Evolutionary conservation across 2,329 filamentous ascomycete species (phyloP).

Genomic region (Ophiocordyceps robertsii): DNA sequence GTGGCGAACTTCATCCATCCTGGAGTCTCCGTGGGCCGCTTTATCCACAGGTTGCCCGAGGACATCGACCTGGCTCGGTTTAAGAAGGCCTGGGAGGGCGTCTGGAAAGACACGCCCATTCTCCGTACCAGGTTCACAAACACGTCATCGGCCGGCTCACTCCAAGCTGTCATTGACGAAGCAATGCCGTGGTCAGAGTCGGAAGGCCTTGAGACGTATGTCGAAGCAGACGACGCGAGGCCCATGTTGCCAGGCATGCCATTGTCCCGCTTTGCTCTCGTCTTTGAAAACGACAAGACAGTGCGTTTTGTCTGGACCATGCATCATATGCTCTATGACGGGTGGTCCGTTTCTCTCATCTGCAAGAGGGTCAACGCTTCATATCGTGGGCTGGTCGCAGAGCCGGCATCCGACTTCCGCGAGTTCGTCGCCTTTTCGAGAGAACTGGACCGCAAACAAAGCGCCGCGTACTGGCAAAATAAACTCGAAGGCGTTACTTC

Average conservation of each 20-base stretch:
- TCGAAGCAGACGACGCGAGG: background rate
- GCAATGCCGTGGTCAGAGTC: background rate
- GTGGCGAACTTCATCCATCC: constrained; percentile 1
- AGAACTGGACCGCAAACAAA: background rate
- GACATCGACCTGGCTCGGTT: constrained; percentile 11
- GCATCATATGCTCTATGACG: constrained; percentile 12
- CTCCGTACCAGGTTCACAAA: constrained; percentile 1
- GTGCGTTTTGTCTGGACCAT: constrained; percentile 7
- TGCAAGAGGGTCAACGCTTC: background rate
- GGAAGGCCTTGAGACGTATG: background rate
- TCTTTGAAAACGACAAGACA: background rate
- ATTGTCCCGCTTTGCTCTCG: background rate
- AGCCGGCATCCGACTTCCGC: constrained; percentile 1
- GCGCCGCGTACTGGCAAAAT: background rate
- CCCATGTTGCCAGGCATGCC: background rate
- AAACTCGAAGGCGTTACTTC: background rate
- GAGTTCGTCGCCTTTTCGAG: constrained; percentile 2
- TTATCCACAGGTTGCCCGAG: background rate
- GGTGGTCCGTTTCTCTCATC: constrained; percentile 5
- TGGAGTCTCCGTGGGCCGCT: background rate
- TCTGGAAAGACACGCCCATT: background rate
- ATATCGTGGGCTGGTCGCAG: background rate
- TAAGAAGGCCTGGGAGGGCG: constrained; percentile 12
- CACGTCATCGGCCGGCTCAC: background rate
- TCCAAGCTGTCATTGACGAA: constrained; percentile 2